Evolutionary conservation across 495 filamentous ascomycete genomes (phyloP), one percentile per base, ranked within the genome.

Genomic region (Hypoxylon lenormandii): DNA sequence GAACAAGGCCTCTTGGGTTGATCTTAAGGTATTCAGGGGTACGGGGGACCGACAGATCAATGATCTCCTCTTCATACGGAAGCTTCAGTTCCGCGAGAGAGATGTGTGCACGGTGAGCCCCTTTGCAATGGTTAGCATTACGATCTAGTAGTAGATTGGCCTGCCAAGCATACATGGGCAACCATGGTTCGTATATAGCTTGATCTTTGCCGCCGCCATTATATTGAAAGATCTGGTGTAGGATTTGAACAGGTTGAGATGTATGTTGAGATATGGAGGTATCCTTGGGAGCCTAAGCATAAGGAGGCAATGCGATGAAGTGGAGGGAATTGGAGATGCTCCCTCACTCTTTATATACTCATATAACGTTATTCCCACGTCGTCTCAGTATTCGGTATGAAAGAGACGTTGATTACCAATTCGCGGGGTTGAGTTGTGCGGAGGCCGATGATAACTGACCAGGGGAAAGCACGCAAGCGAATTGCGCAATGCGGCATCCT

Each of bases 1-100:
- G 93, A 38, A 97, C 92, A 13, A 93, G 85, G 23, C 93, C 93
- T 46, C 91, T 88, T 72, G 92, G 93, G 80, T 96, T 97, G 75
- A 97, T 80, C 49, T 91, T 82, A 3, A 96, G 85, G 76, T 96
- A 96, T 84, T 91, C 93, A n/a, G 86, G 81, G 50, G 91, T 91
- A 8, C 92, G 88, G 0, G 93, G 93, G 3, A 70, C 83, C 66
- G 77, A 71, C 46, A 97, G 83, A 74, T 93, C 89, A 74, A 97
- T 93, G 54, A 87, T 88, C 69, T 93, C 90, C 69, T 94, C 90
- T 65, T 94, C 88, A 66, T 87, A 95, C 0, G 89, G 84, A 16
- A 96, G 73, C 23, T 85, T 83, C 11, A 93, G 85, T 74, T 93
- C 91, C 21, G 84, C 82, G 22, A 96, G 85, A 6, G 86, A 86